Conservation (phyloP, 192 early-diverging fungal genomes). For the Allomyces macrogynus region DNA sequence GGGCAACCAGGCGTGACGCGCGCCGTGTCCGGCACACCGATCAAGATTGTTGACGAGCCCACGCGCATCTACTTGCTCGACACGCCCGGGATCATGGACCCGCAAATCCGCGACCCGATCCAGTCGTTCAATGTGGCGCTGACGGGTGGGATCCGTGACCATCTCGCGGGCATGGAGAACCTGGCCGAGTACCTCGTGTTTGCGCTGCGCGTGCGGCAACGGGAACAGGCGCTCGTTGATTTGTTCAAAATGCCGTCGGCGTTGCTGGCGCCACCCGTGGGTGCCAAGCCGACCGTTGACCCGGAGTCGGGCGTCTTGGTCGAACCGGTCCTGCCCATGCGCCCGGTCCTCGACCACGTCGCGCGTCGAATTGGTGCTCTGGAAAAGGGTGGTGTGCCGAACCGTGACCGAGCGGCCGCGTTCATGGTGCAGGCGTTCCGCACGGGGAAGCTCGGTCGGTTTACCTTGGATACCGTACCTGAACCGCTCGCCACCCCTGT, state of each 20-base stretch:
- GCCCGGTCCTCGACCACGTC: conserved; percentile 38
- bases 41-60: conserved; percentile 74
- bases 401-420: conserved; percentile 41
- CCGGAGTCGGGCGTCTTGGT: conserved; percentile 25
- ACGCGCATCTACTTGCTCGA: conserved; percentile 68
- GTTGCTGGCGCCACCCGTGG: neutral
- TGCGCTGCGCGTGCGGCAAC: conserved; percentile 36
- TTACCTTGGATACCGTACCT: conserved; percentile 62
- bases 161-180: conserved; percentile 53
- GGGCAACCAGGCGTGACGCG: conserved; percentile 73
- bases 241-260: neutral
- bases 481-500: too few relatives aligned
- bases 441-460: conserved; percentile 53
- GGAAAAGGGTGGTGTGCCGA: conserved; percentile 39
- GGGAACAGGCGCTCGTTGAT: neutral
- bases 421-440: conserved; percentile 62
- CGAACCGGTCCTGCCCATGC: conserved; percentile 49
- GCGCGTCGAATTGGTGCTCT: conserved; percentile 44
- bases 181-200: conserved; percentile 84
- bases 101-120: conserved; percentile 60
- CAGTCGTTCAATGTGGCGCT: conserved; percentile 74
- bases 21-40: conserved; percentile 31
- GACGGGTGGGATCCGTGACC: conserved; percentile 72
- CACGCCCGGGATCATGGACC: conserved; percentile 83
- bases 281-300: conserved; percentile 17